Evolutionary conservation across 169 alveolate species (phyloP), one percentile per base, ranked within the genome.

Genomic region (Plasmodium adleri): DNA sequence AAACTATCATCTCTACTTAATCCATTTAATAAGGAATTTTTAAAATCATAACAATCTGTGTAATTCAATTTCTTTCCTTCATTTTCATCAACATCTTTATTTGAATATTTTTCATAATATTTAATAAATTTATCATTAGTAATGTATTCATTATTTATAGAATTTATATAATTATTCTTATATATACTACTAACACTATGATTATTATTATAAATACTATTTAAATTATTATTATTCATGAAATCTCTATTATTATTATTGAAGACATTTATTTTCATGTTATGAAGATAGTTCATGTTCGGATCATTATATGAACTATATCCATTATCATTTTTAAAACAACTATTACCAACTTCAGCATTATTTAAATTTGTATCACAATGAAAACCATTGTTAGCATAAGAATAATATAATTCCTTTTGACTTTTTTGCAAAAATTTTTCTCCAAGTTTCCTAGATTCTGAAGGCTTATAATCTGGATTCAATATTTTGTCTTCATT

Each of bases 21-120:
- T 26, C 75, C 92, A 64, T 58, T 70, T 24, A 86, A 54, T 45
- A 72, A 54, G 28, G 85, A 15, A 72, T 86, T 72, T 56, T 70
- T 72, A 67, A 86, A 86, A 86, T 86, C 92, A 54, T 86, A 86
- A 39, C 92, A 86, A 56, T 86, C 92, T n/a, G 92, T 86, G 59
- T 86, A 86, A 72, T 86, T 86, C 12, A 86, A 86, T 62, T 72
- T 70, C 58, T 86, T 63, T 86, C 24, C 70, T 24, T 86, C 87
- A n/a, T 86, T 62, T 62, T 43, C 56, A 54, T 80, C 88, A 45
- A 17, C 50, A 39, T 86, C 87, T 26, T 72, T 86, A 62, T 71
- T 70, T 22, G 87, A 12, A 72, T 86, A 72, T 24, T 86, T 52
- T 73, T 86, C 78, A 67, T 86, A 86, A 60, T 86, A 86, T 59